Percentiles rank a stretch among this genome's conserved stretches.
phyloP scores from a whole-genome alignment of 169 alveolate genomes.

The Plasmodium berghei region DNA sequence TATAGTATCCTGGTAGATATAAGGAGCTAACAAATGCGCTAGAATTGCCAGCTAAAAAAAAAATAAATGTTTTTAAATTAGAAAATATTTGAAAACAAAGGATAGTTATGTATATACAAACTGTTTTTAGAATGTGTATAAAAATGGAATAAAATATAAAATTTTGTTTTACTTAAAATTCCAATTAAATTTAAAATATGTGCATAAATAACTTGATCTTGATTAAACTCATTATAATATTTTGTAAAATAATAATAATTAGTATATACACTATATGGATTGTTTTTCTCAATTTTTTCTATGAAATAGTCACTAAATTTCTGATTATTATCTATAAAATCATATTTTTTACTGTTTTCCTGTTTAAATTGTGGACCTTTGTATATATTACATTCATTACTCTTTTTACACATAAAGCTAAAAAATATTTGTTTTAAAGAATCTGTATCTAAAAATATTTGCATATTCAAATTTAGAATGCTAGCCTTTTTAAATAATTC shows the following conservation, averaged over 20 bases:
- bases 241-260: constrained; percentile 47
- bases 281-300: background rate
- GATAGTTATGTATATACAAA: background rate
- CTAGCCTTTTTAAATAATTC: constrained; percentile 24
- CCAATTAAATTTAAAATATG: constrained; percentile 51
- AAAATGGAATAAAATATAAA: background rate
- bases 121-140: background rate
- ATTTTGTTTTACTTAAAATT: constrained; percentile 17
- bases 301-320: background rate
- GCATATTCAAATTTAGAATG: constrained; percentile 31
- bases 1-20: constrained; percentile 58
- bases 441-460: constrained; percentile 17
- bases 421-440: constrained; percentile 32
- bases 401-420: constrained; percentile 29
- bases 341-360: background rate
- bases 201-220: constrained; percentile 32
- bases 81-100: background rate
- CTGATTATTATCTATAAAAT: constrained; percentile 12
- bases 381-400: constrained; percentile 18
- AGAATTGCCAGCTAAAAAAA: constrained; percentile 22
- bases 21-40: constrained; percentile 40
- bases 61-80: background rate
- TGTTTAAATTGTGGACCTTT: constrained; percentile 48
- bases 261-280: constrained; percentile 15
- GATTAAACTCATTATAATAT: constrained; percentile 40